Percentiles rank a stretch among this genome's conserved stretches.
Conservation (phyloP, 179 eudicot species). For the Drosera spatulata region DNA sequence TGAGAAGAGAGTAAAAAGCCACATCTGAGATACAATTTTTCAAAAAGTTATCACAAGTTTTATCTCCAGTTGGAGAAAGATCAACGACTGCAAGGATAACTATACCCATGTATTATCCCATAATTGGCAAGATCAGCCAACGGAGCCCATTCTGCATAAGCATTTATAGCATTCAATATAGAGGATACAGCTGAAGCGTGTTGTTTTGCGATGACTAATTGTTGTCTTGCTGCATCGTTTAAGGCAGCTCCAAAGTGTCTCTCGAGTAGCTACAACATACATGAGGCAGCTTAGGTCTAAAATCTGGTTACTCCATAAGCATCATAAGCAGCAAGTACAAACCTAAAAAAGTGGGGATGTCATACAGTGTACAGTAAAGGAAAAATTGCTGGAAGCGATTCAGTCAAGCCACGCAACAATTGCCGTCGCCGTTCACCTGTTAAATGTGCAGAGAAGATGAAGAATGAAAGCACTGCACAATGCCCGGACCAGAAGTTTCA, state of each 20-base stretch:
- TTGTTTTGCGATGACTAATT: slow-evolving; percentile 77
- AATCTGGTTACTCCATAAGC: background rate
- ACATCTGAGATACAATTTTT: slow-evolving; percentile 38
- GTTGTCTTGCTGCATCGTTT: slow-evolving; percentile 70
- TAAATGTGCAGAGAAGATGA: slow-evolving; percentile 6
- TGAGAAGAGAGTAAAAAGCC: slow-evolving; percentile 88
- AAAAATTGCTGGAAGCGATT: slow-evolving; percentile 81
- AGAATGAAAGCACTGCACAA: background rate
- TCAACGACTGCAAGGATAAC: background rate
- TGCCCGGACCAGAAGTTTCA: too few species aligned
- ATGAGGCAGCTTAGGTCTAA: slow-evolving; percentile 7
- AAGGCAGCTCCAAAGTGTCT: slow-evolving; percentile 91
- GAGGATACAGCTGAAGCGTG: slow-evolving; percentile 92
- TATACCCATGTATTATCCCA: slow-evolving; percentile 85
- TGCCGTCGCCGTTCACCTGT: slow-evolving; percentile 92
- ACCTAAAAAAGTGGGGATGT: slow-evolving; percentile 5
- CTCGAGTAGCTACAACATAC: slow-evolving; percentile 61
- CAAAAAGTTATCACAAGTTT: too few species aligned
- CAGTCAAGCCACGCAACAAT: slow-evolving; percentile 77
- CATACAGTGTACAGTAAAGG: slow-evolving; percentile 86
- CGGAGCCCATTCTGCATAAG: slow-evolving; percentile 99
- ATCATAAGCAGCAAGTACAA: too few species aligned
- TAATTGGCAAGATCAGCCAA: slow-evolving; percentile 81
- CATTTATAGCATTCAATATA: slow-evolving; percentile 80
- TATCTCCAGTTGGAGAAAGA: too few species aligned